Conservation (phyloP, 2,329 filamentous ascomycete genomes). For the Calonectria ilicicola region DNA sequence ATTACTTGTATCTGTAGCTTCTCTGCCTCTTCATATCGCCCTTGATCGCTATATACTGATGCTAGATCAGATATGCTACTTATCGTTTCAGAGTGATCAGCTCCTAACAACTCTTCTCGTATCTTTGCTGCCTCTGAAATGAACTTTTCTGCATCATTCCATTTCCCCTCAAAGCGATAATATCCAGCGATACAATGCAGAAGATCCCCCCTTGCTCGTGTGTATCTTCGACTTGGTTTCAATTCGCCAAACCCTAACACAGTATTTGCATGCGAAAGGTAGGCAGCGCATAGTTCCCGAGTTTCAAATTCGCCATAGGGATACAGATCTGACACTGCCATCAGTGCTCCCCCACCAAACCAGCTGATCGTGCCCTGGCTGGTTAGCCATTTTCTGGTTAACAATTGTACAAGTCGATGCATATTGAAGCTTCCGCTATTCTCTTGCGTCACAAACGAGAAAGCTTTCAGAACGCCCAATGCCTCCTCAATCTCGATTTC, state of each 20-base stretch:
- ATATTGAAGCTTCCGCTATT: constrained; percentile 14
- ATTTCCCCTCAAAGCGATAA: too few relatives aligned
- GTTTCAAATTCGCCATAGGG: constrained; percentile 25
- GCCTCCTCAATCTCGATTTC: constrained; percentile 23
- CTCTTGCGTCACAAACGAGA: constrained; percentile 30
- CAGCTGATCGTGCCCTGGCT: background rate
- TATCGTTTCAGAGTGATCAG: background rate
- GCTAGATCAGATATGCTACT: background rate
- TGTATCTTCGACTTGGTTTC: too few relatives aligned
- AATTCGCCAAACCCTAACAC: too few relatives aligned
- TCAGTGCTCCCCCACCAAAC: constrained; percentile 32
- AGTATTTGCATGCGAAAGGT: too few relatives aligned
- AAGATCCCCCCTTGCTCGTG: too few relatives aligned
- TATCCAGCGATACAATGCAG: too few relatives aligned
- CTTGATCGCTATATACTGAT: background rate
- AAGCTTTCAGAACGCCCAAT: constrained; percentile 43
- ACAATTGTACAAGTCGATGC: constrained; percentile 28
- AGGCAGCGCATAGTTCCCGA: background rate
- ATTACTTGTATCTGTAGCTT: too few relatives aligned
- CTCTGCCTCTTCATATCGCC: background rate
- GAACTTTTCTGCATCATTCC: too few relatives aligned
- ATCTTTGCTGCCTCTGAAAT: background rate
- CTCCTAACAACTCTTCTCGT: background rate
- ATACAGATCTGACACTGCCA: constrained; percentile 29
- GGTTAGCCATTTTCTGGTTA: constrained; percentile 6